A percentile compares a stretch with the other conserved stretches of the same genome.
Conservation (phyloP, 225 moss, liverwort and hornwort species). For the Straminergon stramineum region DNA sequence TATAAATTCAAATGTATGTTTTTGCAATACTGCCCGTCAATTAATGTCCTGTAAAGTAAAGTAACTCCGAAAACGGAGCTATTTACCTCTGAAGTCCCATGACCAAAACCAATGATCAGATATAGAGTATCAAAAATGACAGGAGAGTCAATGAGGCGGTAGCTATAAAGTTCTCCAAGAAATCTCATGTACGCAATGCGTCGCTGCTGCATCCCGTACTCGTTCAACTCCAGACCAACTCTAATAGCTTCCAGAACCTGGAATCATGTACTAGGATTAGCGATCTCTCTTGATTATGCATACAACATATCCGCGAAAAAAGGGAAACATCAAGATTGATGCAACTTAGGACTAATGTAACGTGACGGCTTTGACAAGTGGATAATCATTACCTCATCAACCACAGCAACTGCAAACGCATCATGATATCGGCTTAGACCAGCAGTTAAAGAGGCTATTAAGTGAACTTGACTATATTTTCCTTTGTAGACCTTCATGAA, state of each 20-base stretch:
- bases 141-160: slow-evolving; percentile 91
- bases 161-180: slow-evolving; percentile 96
- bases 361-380: not conserved
- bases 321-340: not conserved
- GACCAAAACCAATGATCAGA: slow-evolving; percentile 74
- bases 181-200: slow-evolving; percentile 99
- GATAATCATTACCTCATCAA: slow-evolving; percentile 70
- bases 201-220: slow-evolving; percentile 97
- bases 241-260: slow-evolving; percentile 94
- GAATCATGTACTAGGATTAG: slow-evolving; percentile 3
- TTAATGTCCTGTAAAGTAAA: not conserved
- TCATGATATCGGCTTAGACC: slow-evolving; percentile 99
- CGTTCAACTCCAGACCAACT: slow-evolving; percentile 84
- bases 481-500: slow-evolving; percentile 99
- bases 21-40: not conserved
- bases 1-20: not conserved
- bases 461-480: slow-evolving; percentile 95
- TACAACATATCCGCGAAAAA: not conserved
- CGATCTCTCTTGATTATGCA: not conserved
- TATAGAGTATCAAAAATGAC: slow-evolving; percentile 99
- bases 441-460: slow-evolving; percentile 95
- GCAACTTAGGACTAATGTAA: not conserved
- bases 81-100: slow-evolving; percentile 74
- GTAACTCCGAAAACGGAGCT: not conserved
- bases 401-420: slow-evolving; percentile 92